Evolutionary conservation across 2,329 filamentous ascomycete genomes (phyloP).

Genomic region (Cryphonectria nitschkei): DNA sequence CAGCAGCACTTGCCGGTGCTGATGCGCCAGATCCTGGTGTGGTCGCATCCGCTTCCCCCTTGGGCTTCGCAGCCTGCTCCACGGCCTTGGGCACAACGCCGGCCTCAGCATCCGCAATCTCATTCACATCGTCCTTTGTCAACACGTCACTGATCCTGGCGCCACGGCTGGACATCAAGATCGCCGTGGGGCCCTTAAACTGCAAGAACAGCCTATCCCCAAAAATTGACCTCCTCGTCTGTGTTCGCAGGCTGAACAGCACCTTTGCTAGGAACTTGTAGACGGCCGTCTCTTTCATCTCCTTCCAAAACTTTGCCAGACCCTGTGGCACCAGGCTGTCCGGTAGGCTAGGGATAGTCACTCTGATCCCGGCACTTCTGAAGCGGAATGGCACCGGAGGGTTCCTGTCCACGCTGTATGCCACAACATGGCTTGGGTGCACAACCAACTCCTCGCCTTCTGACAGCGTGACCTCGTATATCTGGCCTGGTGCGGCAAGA

Average conservation of each 20-base stretch:
- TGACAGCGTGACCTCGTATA: constrained; percentile 81
- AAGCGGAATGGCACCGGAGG: constrained; percentile 85
- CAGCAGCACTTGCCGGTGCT: constrained; percentile 37
- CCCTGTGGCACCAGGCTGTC: constrained; percentile 65
- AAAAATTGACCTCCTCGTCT: constrained; percentile 82
- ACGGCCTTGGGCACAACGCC: constrained; percentile 68
- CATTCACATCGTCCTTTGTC: constrained; percentile 79
- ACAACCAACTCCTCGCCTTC: constrained; percentile 88
- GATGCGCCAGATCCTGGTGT: constrained; percentile 29
- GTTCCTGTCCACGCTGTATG: constrained; percentile 77
- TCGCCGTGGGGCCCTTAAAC: constrained; percentile 83
- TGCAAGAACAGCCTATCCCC: constrained; percentile 90
- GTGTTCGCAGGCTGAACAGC: constrained; percentile 73
- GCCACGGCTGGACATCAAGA: constrained; percentile 87
- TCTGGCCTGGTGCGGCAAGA: constrained; percentile 82
- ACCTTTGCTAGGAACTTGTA: constrained; percentile 73
- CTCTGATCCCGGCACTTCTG: constrained; percentile 72
- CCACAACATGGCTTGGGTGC: constrained; percentile 89
- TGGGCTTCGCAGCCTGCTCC: constrained; percentile 48
- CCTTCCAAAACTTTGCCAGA: constrained; percentile 68
- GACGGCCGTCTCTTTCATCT: constrained; percentile 69
- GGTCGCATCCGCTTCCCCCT: constrained; percentile 29
- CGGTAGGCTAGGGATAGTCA: constrained; percentile 76
- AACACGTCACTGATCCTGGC: constrained; percentile 78
- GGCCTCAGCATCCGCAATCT: constrained; percentile 82